Evolutionary conservation across 2,329 filamentous ascomycete genomes (phyloP).

Genomic region (Alternaria hordeiaustralica): DNA sequence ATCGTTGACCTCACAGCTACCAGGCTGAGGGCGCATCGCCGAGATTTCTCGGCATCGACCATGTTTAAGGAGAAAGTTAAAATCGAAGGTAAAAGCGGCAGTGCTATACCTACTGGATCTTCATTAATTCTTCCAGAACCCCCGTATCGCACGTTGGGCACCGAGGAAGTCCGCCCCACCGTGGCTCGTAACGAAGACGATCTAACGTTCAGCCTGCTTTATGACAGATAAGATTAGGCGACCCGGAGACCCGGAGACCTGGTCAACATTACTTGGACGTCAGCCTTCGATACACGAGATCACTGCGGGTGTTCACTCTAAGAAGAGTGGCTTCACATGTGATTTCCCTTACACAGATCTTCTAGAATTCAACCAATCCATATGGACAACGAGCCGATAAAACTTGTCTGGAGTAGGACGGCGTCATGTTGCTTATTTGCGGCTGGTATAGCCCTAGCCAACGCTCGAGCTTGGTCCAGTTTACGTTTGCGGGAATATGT

Average conservation of each 20-base stretch:
- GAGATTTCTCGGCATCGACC: background rate
- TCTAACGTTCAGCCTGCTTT: background rate
- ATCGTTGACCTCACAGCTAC: background rate
- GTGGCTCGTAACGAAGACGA: background rate
- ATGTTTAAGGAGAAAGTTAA: background rate
- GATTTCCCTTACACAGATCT: background rate
- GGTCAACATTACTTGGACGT: background rate
- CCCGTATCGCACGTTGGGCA: background rate
- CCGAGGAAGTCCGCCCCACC: background rate
- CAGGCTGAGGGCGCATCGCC: background rate
- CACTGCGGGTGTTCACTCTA: background rate
- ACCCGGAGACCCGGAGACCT: background rate
- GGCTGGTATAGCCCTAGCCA: background rate
- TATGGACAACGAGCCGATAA: background rate
- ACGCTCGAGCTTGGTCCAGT: background rate
- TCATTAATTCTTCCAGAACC: background rate
- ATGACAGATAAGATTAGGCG: background rate
- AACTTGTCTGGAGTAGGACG: too few relatives aligned
- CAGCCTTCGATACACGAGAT: constrained; percentile 3
- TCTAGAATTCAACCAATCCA: background rate
- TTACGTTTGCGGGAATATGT: background rate
- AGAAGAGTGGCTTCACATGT: background rate
- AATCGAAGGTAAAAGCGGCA: background rate
- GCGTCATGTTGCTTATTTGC: background rate
- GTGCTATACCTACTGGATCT: background rate